Evolutionary conservation across 495 filamentous ascomycete genomes (phyloP), one percentile per base, ranked within the genome.

Genomic region (Tuber aestivum): DNA sequence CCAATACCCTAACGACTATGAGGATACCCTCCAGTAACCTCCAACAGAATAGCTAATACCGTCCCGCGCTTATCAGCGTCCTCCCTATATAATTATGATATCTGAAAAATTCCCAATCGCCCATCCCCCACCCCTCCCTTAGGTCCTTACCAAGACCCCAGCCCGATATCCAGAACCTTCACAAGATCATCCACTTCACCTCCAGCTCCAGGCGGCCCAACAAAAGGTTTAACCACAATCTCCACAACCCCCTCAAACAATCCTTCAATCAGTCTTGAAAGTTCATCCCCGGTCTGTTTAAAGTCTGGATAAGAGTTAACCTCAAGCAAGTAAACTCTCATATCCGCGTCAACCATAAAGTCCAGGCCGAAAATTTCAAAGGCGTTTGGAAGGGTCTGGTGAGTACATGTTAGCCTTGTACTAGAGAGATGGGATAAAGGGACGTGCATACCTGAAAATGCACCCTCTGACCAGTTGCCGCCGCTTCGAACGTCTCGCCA

Each of bases 221-320:
- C 91, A 83, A 92, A 92, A 12, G 87, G 87, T 80, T 83, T 85
- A 1, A 95, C 89, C 41, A 87, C 93, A 77, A 88, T 84, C 72
- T 89, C 86, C 21, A 97, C 87, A 35, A 91, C 90, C 69, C 87
- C 91, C 80, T 89, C 87, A 87, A 94, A 94, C 74, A 99, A 85
- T 41, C 91, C 91, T 7, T 85, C 86, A 20, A 99, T 90, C 73
- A 97, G 84, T 8, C 85, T 87, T 80, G 86, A 90, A 75, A 93
- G 83, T 70, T 90, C 89, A 18, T 89, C 89, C 3, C 95, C 95
- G 20, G 93, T 97, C 88, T 97, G 95, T 81, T 84, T 89, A 81
- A 97, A 97, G 84, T 99, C 95, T 69, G 95, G 95, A 84, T 94
- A 99, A 1, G 95, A 92, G 85, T 99, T 99, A n/a, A 97, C 88